Base-by-base conservation (phyloP, 2,329 filamentous ascomycete species). In the Pleurostoma richardsiae region DNA sequence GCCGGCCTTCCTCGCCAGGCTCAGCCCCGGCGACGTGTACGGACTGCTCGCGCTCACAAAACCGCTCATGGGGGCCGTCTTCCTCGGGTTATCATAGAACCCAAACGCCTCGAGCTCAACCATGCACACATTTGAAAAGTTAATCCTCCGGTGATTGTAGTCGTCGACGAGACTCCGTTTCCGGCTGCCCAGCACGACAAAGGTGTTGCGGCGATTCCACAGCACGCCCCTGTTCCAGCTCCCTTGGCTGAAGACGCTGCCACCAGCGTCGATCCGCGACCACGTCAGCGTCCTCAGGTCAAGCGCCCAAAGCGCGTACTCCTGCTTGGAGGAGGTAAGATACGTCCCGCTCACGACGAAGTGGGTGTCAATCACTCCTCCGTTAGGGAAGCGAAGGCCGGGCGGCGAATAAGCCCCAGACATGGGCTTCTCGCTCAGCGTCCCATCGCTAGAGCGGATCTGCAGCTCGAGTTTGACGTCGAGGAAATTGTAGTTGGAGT, bases 301-400 rank as follows among this genome's bases (percentile, higher is more conserved):
- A 42, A 99, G 71, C 3, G 94, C 92, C 94, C 94, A 99, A 2
- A 99, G 75, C 0, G 94, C 92, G 66, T 97, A 99, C 64, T 99
- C 94, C 62, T 97, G 92, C 68, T 96, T 97, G 2, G 92, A 96
- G 1, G 92, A 96, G 0, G 94, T 99, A 48, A 99, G 77, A 62
- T 97, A 97, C 0, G 94, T 99, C 29, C 94, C 94, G 61, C 91
- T 96, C 27, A 99, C 92, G 40, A 99, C 90, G 59, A 99, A 97
- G 63, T 96, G 88, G 5, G 90, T 92, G 64, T 96, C 92, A 54
- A 97, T 92, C 42, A 99, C 83, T 39, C 91, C 94, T 30, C 94
- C 94, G 53, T 96, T 99, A 2, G 94, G 94, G 59, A 99, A 99
- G 7, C 94, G 84, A 41, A 99, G 75, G 1, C 94, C 94, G 0